These are phyloP conservation scores for Aspergillus campestris DNA, from an alignment of 495 filamentous ascomycete genomes.

Conservation along the genomic window DNA sequence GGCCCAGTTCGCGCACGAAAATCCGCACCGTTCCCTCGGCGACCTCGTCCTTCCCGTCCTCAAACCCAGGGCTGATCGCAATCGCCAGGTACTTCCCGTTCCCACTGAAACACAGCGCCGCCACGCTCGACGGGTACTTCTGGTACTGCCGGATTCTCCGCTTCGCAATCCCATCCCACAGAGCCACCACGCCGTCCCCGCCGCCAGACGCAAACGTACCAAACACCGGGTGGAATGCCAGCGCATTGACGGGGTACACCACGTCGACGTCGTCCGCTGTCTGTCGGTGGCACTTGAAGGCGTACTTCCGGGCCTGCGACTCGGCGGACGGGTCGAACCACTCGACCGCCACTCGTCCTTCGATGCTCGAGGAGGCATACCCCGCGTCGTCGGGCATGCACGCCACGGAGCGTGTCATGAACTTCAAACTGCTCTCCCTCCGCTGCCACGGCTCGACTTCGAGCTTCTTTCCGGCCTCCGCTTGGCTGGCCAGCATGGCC, in stretches of 20 bases:
- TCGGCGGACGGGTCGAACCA: constrained; percentile 87
- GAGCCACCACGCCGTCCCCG: constrained; percentile 85
- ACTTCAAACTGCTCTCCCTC: constrained; percentile 86
- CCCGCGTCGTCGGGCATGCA: constrained; percentile 95
- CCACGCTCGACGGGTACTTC: constrained; percentile 68
- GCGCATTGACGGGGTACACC: constrained; percentile 90
- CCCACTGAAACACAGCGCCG: constrained; percentile 63
- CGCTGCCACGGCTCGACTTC: constrained; percentile 77
- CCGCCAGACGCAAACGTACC: constrained; percentile 92
- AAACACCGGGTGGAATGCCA: constrained; percentile 83
- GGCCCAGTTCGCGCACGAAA: constrained; percentile 70
- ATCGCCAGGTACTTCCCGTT: constrained; percentile 81
- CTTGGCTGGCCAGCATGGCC: constrained; percentile 41
- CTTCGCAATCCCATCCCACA: constrained; percentile 94
- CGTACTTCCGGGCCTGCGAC: constrained; percentile 87
- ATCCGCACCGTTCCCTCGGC: constrained; percentile 63
- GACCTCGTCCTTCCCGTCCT: constrained; percentile 77
- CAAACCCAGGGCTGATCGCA: constrained; percentile 81
- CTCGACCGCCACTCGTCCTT: constrained; percentile 90
- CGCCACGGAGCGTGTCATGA: constrained; percentile 87
- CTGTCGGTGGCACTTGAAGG: constrained; percentile 96
- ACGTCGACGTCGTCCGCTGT: constrained; percentile 64
- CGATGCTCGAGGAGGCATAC: constrained; percentile 81
- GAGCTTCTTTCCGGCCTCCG: constrained; percentile 37
- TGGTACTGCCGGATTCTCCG: constrained; percentile 85